Evolutionary conservation across 1,284 basidiomycete species (phyloP).

Genomic region (Marasmius sp.): DNA sequence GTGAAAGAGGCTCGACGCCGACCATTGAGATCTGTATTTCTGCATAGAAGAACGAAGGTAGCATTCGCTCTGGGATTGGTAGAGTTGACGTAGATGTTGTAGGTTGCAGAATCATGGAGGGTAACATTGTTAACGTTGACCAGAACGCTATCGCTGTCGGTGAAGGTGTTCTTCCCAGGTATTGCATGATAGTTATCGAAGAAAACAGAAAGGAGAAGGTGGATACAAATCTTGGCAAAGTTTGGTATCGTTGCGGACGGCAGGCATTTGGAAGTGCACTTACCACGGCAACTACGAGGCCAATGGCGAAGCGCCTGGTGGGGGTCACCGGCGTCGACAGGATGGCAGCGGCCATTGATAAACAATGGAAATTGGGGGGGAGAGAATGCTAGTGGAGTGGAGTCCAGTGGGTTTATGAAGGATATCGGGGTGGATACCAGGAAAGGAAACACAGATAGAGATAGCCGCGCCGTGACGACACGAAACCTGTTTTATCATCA

Average conservation of each 20-base stretch:
- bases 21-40: constrained; percentile 48
- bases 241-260: background rate
- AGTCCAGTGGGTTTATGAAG: background rate
- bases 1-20: constrained; percentile 27
- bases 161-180: constrained; percentile 17
- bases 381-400: constrained; percentile 9
- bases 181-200: constrained; percentile 30
- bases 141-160: background rate
- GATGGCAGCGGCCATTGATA: background rate
- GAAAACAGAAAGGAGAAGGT: constrained; percentile 35
- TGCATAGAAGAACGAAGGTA: constrained; percentile 38
- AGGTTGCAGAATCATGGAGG: background rate
- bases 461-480: too few species aligned
- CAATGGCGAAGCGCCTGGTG: constrained; percentile 45
- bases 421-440: background rate
- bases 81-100: constrained; percentile 9
- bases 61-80: constrained; percentile 32
- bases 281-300: constrained; percentile 49
- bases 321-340: constrained; percentile 38
- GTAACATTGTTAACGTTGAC: background rate
- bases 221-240: constrained; percentile 31
- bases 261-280: constrained; percentile 21
- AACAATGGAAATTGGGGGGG: background rate
- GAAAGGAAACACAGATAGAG: too few species aligned
- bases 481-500: too few species aligned